phyloP scores from a whole-genome alignment of 2,329 filamentous ascomycete genomes.

The Botrytis paeoniae region DNA sequence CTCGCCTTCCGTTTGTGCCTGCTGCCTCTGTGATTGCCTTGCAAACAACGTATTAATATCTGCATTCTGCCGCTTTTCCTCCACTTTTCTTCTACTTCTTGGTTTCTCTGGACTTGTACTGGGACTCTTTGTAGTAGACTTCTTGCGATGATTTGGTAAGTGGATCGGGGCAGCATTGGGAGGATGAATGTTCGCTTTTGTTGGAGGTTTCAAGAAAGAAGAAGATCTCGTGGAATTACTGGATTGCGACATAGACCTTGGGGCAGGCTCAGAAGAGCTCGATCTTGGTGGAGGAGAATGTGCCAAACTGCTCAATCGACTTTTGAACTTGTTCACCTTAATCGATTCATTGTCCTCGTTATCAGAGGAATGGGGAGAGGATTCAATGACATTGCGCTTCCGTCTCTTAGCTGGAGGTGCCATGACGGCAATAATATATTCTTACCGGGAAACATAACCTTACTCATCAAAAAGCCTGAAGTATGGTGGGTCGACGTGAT shows the following conservation, averaged over 20 bases:
- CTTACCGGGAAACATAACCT: constrained; percentile 1
- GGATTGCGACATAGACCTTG: constrained; percentile 19
- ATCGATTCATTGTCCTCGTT: constrained; percentile 47
- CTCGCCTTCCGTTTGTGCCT: constrained; percentile 29
- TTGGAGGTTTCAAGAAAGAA: constrained; percentile 29
- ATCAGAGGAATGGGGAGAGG: constrained; percentile 42
- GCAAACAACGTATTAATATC: constrained; percentile 60
- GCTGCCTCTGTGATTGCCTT: constrained; percentile 53
- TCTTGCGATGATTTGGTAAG: constrained; percentile 35
- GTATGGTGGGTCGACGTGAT: not conserved
- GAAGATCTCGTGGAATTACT: constrained; percentile 28
- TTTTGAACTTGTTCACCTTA: constrained; percentile 21
- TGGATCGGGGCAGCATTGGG: constrained; percentile 34
- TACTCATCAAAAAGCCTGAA: not conserved
- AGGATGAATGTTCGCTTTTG: constrained; percentile 33
- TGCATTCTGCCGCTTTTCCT: constrained; percentile 53
- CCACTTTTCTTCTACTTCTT: constrained; percentile 41
- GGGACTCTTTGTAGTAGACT: constrained; percentile 34
- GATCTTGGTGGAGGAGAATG: constrained; percentile 28
- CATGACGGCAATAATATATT: constrained; percentile 27
- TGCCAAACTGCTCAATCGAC: constrained; percentile 26
- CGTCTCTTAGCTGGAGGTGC: constrained; percentile 44
- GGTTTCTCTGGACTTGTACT: constrained; percentile 48
- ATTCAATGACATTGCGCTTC: constrained; percentile 51
- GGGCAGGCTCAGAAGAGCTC: constrained; percentile 14